Base-by-base conservation (phyloP, 2,329 filamentous ascomycete species). In the Gaeumannomyces tritici region DNA sequence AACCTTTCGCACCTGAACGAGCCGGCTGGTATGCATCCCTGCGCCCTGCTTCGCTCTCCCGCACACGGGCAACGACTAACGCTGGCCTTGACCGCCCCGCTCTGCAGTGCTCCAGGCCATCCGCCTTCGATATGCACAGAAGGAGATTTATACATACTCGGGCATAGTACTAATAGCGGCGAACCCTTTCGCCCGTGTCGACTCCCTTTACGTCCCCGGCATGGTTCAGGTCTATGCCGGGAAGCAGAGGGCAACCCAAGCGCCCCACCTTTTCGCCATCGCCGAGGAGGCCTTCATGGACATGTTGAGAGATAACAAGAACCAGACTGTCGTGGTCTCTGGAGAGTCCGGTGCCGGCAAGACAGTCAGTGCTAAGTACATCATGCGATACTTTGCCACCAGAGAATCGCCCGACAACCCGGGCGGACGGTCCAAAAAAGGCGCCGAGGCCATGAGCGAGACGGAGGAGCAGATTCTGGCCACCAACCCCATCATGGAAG, bases 151-250 rank as follows among this genome's bases (percentile, higher is more conserved):
- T 82, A 99, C 95, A 72, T 99, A 99, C 80, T 96, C 91, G 74
- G 95, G 95, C 73, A 98, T 99, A 72, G 95, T 99, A 67, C 83
- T 99, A 69, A 99, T 99, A 79, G 95, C 95, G 66, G 96, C 95
- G 66, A 99, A 99, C 78, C 95, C 95, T 27, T 99, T 99, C 72
- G 95, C 96, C 62, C 86, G 95, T 67, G 93, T 99, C 68, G 95
- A 99, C 75, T 99, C 95, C 55, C 86, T 99, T 72, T 99, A 99
- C 76, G 95, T 99, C 13, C 93, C 93, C 24, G 95, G 95, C 67
- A 99, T 99, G 93, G 93, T 99, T n/a, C 95, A 99, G 76, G 92
- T 98, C 54, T 99, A 99, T 77, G 93, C 95, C 63, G 95, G 95
- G 72, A 98, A 93, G 77, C 93, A 97, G 76, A 86, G 95, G 76